Conservation (phyloP, 1,139 yeast genomes). For the Lodderomyces jiufengensis region DNA sequence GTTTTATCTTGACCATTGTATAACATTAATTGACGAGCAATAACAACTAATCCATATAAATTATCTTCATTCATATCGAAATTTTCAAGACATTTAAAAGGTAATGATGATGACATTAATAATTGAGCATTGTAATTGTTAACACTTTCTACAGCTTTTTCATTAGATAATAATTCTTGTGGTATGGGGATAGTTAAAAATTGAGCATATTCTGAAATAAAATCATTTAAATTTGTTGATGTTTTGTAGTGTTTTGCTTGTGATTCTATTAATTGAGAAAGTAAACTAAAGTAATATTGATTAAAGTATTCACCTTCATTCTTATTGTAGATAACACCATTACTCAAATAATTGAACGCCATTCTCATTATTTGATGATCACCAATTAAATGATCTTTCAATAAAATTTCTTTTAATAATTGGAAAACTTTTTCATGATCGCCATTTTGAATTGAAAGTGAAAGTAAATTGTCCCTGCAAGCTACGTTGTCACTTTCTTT, state of each 20-base stretch:
- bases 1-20: constrained; percentile 14
- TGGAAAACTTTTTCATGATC: constrained; percentile 38
- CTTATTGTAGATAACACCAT: constrained; percentile 24
- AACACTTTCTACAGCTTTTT: constrained; percentile 8
- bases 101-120: constrained; percentile 30
- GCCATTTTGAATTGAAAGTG: constrained; percentile 31
- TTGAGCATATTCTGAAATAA: constrained; percentile 28
- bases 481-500: constrained; percentile 14
- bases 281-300: constrained; percentile 30
- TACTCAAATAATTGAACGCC: constrained; percentile 30
- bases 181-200: constrained; percentile 17
- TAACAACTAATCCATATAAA: constrained; percentile 30
- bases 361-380: constrained; percentile 31
- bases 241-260: constrained; percentile 28
- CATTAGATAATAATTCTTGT: constrained; percentile 8
- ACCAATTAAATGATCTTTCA: constrained; percentile 31
- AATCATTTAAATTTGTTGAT: constrained; percentile 25
- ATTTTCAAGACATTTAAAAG: constrained; percentile 24
- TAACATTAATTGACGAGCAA: constrained; percentile 24
- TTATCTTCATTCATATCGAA: constrained; percentile 34
- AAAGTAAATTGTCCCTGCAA: constrained; percentile 31
- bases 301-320: constrained; percentile 19
- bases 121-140: constrained; percentile 16
- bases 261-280: constrained; percentile 33
- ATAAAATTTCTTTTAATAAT: constrained; percentile 34